Evolutionary conservation across 108 stramenopile genomes (phyloP), one percentile per base, ranked within the genome.

Genomic region (Nitzschia putrida): DNA sequence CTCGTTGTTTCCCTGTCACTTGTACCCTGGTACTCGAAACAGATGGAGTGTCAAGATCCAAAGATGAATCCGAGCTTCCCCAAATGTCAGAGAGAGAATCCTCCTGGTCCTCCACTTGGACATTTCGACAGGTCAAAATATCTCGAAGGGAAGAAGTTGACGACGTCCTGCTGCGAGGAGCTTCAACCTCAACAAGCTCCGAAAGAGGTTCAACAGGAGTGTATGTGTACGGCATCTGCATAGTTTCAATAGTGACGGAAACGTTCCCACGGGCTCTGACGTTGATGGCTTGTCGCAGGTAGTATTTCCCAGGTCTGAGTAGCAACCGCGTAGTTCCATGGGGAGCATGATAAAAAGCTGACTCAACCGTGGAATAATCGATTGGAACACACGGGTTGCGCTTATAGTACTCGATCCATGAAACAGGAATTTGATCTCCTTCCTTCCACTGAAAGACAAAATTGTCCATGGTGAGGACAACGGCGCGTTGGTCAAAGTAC

Each of bases 311-410:
- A 13, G 91, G 91, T 12, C 85, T 77, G 13, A 92, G 68, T 10
- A 86, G 66, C 29, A 90, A 77, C 7, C 76, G 76, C 13, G 71
- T 55, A 25, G 64, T 24, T 2, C 40, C 43, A 18, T 56, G 52
- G 53, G 58, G 54, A 18, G 20, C 37, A 1, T 38, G 23, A n/a
- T 39, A 0, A 50, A 89, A 63, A 24, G 88, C 91, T 21, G 61
- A 50, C 29, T 66, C 60, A 49, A 92, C 71, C 20, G 83, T 77
- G n/a, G 85, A 66, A 68, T 78, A 92, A 56, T 92, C 91, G 43
- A 87, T 57, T 10, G 91, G 91, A 23, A 92, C 83, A 53, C 86
- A 89, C 24, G 91, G 91, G 64, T 83, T 85, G 54, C 59, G 26
- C 37, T 64, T 71, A 74, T 92, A 92, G 53, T 68, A 76, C 21